Conservation (phyloP, 73 alveolate species). For the Paramecium tetraurelia region DNA sequence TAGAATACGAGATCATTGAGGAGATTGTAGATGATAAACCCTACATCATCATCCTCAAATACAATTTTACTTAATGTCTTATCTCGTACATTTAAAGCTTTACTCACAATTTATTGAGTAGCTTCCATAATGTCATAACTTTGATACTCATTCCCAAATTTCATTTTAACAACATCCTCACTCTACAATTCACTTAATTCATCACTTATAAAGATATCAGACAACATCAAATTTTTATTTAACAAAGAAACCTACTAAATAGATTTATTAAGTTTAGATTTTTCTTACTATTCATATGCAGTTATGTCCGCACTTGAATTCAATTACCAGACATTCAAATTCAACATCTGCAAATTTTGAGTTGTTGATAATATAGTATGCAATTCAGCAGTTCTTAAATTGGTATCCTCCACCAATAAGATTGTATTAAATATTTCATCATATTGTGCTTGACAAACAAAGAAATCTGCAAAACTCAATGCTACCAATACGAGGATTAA, state of each 20-base stretch:
- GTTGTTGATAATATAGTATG: not conserved
- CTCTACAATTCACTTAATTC: not conserved
- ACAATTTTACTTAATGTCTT: not conserved
- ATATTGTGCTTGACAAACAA: slow-evolving; percentile 10
- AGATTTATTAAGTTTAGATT: not conserved
- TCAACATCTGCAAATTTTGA: slow-evolving; percentile 38
- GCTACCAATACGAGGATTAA: slow-evolving; percentile 33
- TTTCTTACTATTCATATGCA: not conserved
- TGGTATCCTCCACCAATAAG: not conserved
- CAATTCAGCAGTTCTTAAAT: slow-evolving; percentile 49
- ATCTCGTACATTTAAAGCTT: slow-evolving; percentile 23
- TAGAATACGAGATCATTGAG: slow-evolving; percentile 21
- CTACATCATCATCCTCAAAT: not conserved
- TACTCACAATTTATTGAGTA: slow-evolving; percentile 35
- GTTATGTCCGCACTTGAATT: not conserved
- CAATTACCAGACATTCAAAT: not conserved
- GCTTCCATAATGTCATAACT: slow-evolving; percentile 23
- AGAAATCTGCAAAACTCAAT: slow-evolving; percentile 54
- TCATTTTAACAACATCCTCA: slow-evolving; percentile 29
- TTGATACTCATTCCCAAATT: not conserved
- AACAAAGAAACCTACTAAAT: not conserved
- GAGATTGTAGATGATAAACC: not conserved
- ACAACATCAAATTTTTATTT: not conserved
- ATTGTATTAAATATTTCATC: slow-evolving; percentile 48
- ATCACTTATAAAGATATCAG: not conserved